These are phyloP conservation scores for Colletotrichum orchidophilum DNA, from an alignment of 2,329 filamentous ascomycete genomes.

Conservation along the genomic window DNA sequence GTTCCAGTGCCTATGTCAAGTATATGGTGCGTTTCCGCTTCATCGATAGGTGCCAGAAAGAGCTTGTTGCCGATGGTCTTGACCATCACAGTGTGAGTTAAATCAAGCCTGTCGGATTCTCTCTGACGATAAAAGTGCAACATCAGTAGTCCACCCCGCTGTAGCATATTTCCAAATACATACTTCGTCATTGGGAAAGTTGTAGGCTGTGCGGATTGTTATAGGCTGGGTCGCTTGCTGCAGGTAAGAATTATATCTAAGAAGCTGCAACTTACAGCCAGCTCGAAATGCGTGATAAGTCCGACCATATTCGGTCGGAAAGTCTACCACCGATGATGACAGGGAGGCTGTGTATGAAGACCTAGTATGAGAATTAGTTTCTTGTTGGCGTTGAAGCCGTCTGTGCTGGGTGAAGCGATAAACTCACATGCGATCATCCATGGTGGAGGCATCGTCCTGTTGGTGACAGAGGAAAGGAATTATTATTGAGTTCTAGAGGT, in stretches of 20 bases:
- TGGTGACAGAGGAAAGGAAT: not conserved
- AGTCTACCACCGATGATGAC: slow-evolving; percentile 8
- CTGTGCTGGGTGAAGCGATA: no score
- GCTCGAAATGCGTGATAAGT: slow-evolving; percentile 23
- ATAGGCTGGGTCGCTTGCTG: not conserved
- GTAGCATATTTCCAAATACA: no score
- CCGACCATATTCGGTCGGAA: slow-evolving; percentile 19
- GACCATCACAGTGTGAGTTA: not conserved
- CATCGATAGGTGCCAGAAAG: slow-evolving; percentile 8
- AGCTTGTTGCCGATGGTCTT: slow-evolving; percentile 8
- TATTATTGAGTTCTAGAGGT: not conserved
- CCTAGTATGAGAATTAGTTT: not conserved
- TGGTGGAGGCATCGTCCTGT: not conserved
- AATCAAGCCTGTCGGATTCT: slow-evolving; percentile 16
- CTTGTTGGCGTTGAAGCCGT: not conserved
- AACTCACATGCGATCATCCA: not conserved
- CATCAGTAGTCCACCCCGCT: no score
- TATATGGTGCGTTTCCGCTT: slow-evolving; percentile 44
- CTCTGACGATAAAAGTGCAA: not conserved
- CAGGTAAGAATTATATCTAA: not conserved
- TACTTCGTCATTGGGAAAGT: slow-evolving; percentile 48
- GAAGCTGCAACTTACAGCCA: not conserved
- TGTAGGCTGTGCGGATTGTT: slow-evolving; percentile 31
- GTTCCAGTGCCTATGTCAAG: slow-evolving; percentile 69
- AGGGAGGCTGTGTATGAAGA: slow-evolving; percentile 4